A percentile compares a stretch with the other conserved stretches of the same genome.
Conservation (phyloP, 2,329 filamentous ascomycete genomes). For the Phyllosticta capitalensis region DNA sequence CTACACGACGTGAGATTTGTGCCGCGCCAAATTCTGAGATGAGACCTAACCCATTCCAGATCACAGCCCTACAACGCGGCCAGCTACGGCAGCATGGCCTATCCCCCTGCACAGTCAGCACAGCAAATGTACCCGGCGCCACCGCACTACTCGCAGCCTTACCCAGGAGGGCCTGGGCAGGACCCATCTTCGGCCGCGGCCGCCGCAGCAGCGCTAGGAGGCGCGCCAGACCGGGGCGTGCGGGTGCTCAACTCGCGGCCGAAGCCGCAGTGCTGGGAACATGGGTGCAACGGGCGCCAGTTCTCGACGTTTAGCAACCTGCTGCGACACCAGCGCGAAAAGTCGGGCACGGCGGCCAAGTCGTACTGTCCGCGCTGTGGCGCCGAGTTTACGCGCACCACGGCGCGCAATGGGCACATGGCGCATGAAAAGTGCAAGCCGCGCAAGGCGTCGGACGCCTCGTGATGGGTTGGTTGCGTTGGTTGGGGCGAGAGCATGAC, state of each 20-base stretch:
- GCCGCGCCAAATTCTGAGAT: neutral
- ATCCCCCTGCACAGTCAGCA: conserved; percentile 16
- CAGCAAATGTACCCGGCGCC: conserved; percentile 26
- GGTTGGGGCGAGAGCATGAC: too few relatives aligned
- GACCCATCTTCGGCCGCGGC: conserved; percentile 11
- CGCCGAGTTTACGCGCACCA: conserved; percentile 84
- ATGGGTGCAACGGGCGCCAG: conserved; percentile 89
- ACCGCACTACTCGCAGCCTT: conserved; percentile 22
- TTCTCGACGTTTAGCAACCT: conserved; percentile 97
- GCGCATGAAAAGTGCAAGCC: conserved; percentile 88
- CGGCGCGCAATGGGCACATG: conserved; percentile 78
- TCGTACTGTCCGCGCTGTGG: conserved; percentile 84
- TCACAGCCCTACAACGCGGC: conserved; percentile 21
- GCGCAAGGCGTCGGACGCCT: conserved; percentile 39
- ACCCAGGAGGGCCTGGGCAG: conserved; percentile 17
- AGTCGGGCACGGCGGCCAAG: conserved; percentile 83
- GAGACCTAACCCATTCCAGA: conserved; percentile 7
- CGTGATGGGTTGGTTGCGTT: too few relatives aligned
- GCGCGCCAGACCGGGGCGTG: conserved; percentile 34
- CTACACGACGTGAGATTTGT: conserved; percentile 23
- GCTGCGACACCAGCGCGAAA: conserved; percentile 84
- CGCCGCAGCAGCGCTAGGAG: conserved; percentile 15
- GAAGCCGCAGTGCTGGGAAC: conserved; percentile 96
- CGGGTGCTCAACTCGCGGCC: conserved; percentile 67
- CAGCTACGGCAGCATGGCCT: conserved; percentile 24